These are phyloP conservation scores for Aquilaria sinensis DNA, from an alignment of 345 rosid genomes.

Conservation along the genomic window DNA sequence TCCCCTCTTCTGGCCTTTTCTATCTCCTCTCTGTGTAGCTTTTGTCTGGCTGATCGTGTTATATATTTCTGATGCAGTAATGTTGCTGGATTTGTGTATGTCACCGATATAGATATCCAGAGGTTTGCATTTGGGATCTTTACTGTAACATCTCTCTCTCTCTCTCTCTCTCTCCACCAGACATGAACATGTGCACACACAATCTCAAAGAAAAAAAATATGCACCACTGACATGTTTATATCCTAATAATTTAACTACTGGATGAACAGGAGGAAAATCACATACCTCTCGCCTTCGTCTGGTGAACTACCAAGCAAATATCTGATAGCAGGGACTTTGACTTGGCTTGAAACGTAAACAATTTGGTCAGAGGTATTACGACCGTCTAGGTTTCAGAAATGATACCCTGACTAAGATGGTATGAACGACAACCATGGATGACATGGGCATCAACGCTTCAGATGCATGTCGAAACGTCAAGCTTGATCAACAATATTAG, in stretches of 20 bases:
- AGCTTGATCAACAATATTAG: no score
- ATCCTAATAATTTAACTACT: no score
- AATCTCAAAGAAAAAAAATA: no score
- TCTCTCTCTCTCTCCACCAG: not conserved
- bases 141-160: not conserved
- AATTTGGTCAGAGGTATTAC: no score
- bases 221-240: no score
- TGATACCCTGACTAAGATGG: no score
- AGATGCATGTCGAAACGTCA: no score
- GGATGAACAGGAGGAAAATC: conserved; percentile 44
- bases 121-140: conserved; percentile 26
- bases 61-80: conserved; percentile 36
- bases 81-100: conserved; percentile 77
- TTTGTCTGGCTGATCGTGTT: not conserved
- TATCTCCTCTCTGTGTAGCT: no score
- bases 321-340: conserved; percentile 67
- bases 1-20: not conserved
- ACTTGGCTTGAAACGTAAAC: conserved; percentile 67
- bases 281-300: conserved; percentile 66
- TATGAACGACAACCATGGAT: no score
- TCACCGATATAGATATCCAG: conserved; percentile 62
- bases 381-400: no score
- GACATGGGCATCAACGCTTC: no score
- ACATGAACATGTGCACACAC: not conserved
- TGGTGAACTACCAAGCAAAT: conserved; percentile 61